Evolutionary conservation across 345 rosid species (phyloP), one percentile per base, ranked within the genome.

Genomic region (Orychophragmus violaceus): DNA sequence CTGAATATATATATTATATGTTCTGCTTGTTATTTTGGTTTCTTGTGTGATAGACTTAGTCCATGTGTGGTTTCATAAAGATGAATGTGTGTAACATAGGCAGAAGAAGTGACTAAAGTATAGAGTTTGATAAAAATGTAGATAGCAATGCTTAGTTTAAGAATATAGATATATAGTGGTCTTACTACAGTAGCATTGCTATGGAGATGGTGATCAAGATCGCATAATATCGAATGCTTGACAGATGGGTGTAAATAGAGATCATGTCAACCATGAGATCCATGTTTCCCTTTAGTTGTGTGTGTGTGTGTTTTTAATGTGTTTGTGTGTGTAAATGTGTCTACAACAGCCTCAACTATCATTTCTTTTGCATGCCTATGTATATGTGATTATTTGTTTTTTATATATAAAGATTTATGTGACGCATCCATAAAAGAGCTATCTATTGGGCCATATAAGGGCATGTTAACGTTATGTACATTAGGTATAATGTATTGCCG

Each of bases 71-170:
- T 45, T 45, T 23, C 3, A 33, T 22, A 37, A 3, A 0, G 14
- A 27, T 25, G 14, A 42, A 17, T 48, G 50, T 59, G 58, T 48
- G 56, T 33, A 35, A 7, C 13, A 36, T 25, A 49, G 23, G 41
- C 1, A 25, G 5, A 49, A n/a, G 35, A 32, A 59, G 19, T 8
- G 12, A 28, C 45, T 21, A 25, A 48, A 59, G 28, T 49, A 69
- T 36, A 69, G 59, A 29, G 30, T 59, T 59, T 59, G 41, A 45
- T 57, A 45, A 8, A 59, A 25, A 28, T 59, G 52, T 37, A 49
- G 42, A 69, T 50, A 60, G n/a, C 16, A 49, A 49, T 49, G 28
- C 33, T 28, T 57, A 59, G 50, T 11, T 48, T 17, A 59, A 58
- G 41, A 48, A 60, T 18, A 5, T 36, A 46, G 36, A 24, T 36